Base-by-base conservation (phyloP, 768 basidiomycete species). In the Flagelloscypha sp. region DNA sequence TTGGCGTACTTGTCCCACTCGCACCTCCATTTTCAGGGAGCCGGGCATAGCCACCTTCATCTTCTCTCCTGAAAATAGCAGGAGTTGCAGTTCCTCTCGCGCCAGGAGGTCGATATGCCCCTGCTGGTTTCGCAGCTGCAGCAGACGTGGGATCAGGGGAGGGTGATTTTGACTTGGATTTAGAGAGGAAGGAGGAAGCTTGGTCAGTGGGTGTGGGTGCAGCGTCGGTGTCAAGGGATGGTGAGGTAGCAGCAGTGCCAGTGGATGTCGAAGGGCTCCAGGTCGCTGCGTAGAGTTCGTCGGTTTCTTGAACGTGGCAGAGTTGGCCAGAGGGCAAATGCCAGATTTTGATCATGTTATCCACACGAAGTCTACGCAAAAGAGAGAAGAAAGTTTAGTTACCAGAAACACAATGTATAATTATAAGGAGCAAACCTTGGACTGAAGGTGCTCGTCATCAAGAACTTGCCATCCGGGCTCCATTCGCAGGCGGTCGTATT, bases 301-400 rank as follows among this genome's bases (percentile, higher is more conserved):
- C 89, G 36, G 77, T 59, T 30, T 65, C 50, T 54, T 95, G 88
- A 13, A 84, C 63, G 43, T 97, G 89, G 36, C 95, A 53, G n/a
- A 98, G 72, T 1, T 78, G 70, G 7, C 95, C 93, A 0, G 79
- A 71, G 55, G 87, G 92, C n/a, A n/a, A n/a, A 55, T 94, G 92
- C 85, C 84, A 97, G 41, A 99, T 70, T 63, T 93, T 95, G 57
- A 98, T 78, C 1, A 93, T 92, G 48, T 98, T 98, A 63, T 99
- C 95, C 40, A 99, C 95, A 24, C 95, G 79, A 32, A 98, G 63
- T 16, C 95, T 77, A n/a, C n/a, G n/a, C n/a, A n/a, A n/a, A n/a
- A n/a, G n/a, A n/a, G n/a, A n/a, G n/a, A n/a, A n/a, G n/a, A n/a
- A n/a, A n/a, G n/a, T n/a, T n/a, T n/a, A n/a, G n/a, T n/a, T n/a